Evolutionary conservation across 1,284 basidiomycete species (phyloP).

Genomic region (Ceratobasidium sp.): DNA sequence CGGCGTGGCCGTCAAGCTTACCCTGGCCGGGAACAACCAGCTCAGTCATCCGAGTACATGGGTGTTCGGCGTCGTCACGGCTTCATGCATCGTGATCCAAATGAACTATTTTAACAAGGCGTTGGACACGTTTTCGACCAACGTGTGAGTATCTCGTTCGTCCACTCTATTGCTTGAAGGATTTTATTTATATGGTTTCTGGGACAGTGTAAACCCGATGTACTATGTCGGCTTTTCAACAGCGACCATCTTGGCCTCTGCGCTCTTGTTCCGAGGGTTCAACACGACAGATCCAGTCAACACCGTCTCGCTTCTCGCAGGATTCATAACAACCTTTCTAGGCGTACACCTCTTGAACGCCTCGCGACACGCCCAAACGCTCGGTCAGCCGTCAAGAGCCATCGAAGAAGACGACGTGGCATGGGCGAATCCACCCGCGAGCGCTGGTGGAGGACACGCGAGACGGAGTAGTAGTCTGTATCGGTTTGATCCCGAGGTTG

Average conservation of each 20-base stretch:
- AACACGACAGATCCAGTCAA: constrained; percentile 86
- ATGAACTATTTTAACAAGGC: constrained; percentile 99
- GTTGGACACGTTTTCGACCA: constrained; percentile 95
- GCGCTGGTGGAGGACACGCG: constrained; percentile 53
- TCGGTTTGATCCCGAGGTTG: constrained; percentile 59
- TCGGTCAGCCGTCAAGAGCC: constrained; percentile 52
- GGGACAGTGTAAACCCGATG: constrained; percentile 89
- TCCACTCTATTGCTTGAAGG: background rate
- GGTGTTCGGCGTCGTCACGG: constrained; percentile 86
- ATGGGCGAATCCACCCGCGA: constrained; percentile 56
- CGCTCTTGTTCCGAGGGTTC: constrained; percentile 97
- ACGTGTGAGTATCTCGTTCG: constrained; percentile 74
- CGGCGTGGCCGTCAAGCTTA: constrained; percentile 95
- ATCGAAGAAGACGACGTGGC: constrained; percentile 47
- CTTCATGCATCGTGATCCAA: constrained; percentile 89
- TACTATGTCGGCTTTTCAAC: constrained; percentile 99
- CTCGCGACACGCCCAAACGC: constrained; percentile 63
- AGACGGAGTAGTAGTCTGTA: constrained; percentile 53
- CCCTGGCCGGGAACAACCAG: constrained; percentile 93
- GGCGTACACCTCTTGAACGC: constrained; percentile 91
- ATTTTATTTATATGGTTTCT: background rate
- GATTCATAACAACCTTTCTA: constrained; percentile 90
- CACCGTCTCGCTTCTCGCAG: constrained; percentile 83
- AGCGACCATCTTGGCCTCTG: constrained; percentile 91
- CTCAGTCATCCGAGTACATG: constrained; percentile 95